Base-by-base conservation (phyloP, 106 monocot genomes). In the Cymbidium sinense region DNA sequence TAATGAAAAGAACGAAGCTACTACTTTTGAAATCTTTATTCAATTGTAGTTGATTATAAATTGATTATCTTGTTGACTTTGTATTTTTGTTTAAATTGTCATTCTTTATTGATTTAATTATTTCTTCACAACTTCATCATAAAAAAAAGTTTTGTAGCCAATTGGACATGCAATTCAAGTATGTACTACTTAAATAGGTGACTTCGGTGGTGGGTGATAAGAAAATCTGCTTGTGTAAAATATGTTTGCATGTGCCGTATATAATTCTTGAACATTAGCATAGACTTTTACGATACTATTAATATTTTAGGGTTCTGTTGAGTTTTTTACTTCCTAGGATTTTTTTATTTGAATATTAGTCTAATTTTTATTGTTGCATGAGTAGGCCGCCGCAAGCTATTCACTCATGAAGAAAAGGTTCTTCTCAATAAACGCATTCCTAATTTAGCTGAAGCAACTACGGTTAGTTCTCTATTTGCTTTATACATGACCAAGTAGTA, bases 341-440 rank as follows among this genome's bases (percentile, higher is more conserved):
- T 71, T 37, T 29, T 73, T 67, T 73, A 29, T 67, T 67, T 67
- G 47, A 15, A 31, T 67, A 13, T 67, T 67, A 3, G 12, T 67
- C 5, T 29, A 18, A 19, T 50, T 71, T 50, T 35, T 78, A 31
- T 74, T 33, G 10, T 34, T 69, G 7, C 34, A 72, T 85, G 74
- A 43, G 25, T 80, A 96, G 93, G 80, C 76, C 73, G 82, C 7
- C 89, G 86, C 33, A 94, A 92, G 79, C 87, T 94, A 70, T 88
- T 94, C 83, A 84, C 96, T 27, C 37, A 87, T 51, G 96, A 94
- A 70, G 96, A 98, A 85, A 98, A 89, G 44, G 47, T 76, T 76
- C 88, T 98, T 34, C 79, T 98, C 71, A 98, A 98, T 74, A 94
- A 86, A 70, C 88, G 87, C 28, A 83, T 82, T 79, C 96, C 96